These are phyloP conservation scores for Isoetes taiwanensis DNA, from an alignment of 75 land plant genomes.

Conservation along the genomic window DNA sequence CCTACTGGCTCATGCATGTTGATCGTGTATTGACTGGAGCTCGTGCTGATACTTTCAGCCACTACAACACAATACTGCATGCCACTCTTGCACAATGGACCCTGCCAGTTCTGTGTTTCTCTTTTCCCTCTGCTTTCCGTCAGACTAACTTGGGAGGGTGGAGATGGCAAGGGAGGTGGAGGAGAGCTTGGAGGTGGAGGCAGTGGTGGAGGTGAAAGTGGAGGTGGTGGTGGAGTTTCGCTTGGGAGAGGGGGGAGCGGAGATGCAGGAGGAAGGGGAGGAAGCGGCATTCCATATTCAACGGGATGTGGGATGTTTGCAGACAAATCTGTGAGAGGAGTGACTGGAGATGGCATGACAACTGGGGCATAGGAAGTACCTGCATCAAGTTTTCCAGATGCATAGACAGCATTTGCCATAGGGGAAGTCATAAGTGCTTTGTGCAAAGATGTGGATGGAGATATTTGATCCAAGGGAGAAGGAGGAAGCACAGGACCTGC, in stretches of 20 bases:
- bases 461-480: slow-evolving; percentile 30
- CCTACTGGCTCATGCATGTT: slow-evolving; percentile 42
- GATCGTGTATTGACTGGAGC: slow-evolving; percentile 45
- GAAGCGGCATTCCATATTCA: slow-evolving; percentile 26
- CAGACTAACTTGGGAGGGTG: slow-evolving; percentile 13
- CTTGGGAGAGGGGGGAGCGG: slow-evolving; percentile 18
- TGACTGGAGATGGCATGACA: slow-evolving; percentile 61
- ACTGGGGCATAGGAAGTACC: slow-evolving; percentile 24
- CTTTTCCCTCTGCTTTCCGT: slow-evolving; percentile 12
- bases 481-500: slow-evolving; percentile 31
- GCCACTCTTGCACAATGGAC: slow-evolving; percentile 81
- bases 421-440: slow-evolving; percentile 14
- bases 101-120: slow-evolving; percentile 46
- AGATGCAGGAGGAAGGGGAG: slow-evolving; percentile 7
- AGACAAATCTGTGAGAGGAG: slow-evolving; percentile 45
- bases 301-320: slow-evolving; percentile 16
- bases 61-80: slow-evolving; percentile 59
- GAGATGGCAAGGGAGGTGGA: slow-evolving; percentile 39
- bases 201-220: slow-evolving; percentile 38
- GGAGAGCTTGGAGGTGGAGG: slow-evolving; percentile 31
- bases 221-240: slow-evolving; percentile 30
- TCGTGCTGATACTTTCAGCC: slow-evolving; percentile 54
- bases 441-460: slow-evolving; percentile 22
- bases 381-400: slow-evolving; percentile 12
- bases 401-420: slow-evolving; percentile 16